Conservation (phyloP, 306 rosid genomes). For the Urtica urens region DNA sequence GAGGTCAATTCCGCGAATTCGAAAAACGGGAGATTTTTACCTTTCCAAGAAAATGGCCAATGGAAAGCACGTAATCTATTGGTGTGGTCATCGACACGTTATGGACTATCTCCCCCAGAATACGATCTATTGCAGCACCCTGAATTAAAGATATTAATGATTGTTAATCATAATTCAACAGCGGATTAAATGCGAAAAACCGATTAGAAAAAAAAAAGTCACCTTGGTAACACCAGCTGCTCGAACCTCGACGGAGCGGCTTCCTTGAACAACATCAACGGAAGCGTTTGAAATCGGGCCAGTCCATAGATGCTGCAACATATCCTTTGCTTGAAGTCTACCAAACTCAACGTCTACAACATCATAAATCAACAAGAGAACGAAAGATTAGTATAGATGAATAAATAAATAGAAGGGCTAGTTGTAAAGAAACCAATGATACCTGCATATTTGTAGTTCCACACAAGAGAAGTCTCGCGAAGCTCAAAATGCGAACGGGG, state of each 20-base stretch:
- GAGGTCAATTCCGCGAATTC: not conserved
- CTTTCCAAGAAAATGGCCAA: slow-evolving; percentile 96
- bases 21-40: slow-evolving; percentile 26
- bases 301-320: slow-evolving; percentile 97
- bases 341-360: slow-evolving; percentile 80
- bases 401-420: not conserved
- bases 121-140: slow-evolving; percentile 99
- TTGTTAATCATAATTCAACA: too few species aligned
- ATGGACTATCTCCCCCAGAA: slow-evolving; percentile 89
- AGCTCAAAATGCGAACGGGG: slow-evolving; percentile 68
- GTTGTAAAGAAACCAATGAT: not conserved
- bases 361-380: not conserved
- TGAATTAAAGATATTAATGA: too few species aligned
- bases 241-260: slow-evolving; percentile 92
- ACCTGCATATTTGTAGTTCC: slow-evolving; percentile 98
- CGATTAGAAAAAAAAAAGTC: too few species aligned
- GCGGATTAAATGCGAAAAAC: too few species aligned
- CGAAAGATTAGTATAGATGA: not conserved
- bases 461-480: slow-evolving; percentile 83
- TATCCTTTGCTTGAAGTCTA: slow-evolving; percentile 86
- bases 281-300: slow-evolving; percentile 95
- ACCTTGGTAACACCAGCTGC: slow-evolving; percentile 95
- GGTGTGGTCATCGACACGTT: slow-evolving; percentile 86
- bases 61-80: slow-evolving; percentile 77
- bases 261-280: slow-evolving; percentile 93